These are phyloP conservation scores for Phytophthora meadii DNA, from an alignment of 352 stramenopile species.

Conservation along the genomic window DNA sequence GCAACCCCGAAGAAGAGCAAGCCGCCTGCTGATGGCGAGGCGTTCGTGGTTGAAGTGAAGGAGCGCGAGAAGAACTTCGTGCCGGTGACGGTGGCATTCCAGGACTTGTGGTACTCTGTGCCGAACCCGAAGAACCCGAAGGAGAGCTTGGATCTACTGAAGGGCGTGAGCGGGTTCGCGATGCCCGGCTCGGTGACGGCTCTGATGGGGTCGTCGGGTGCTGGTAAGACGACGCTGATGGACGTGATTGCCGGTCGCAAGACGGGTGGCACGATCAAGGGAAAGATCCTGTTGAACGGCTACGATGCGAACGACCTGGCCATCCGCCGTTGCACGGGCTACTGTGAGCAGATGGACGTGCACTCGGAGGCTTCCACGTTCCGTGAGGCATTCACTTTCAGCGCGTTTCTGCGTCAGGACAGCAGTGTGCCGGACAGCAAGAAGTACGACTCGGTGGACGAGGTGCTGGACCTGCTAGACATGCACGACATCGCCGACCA, in stretches of 20 bases:
- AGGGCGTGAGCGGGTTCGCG: constrained; percentile 50
- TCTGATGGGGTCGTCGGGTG: constrained; percentile 84
- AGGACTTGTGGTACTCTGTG: constrained; percentile 57
- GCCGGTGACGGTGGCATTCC: constrained; percentile 48
- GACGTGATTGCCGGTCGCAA: constrained; percentile 91
- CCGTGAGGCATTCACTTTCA: constrained; percentile 89
- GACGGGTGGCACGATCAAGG: constrained; percentile 65
- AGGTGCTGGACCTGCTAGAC: constrained; percentile 42
- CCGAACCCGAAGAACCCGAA: constrained; percentile 48
- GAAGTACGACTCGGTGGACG: constrained; percentile 45
- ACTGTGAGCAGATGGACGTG: constrained; percentile 89
- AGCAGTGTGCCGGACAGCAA: constrained; percentile 30
- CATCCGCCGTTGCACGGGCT: constrained; percentile 56
- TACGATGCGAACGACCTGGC: constrained; percentile 48
- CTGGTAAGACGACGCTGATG: constrained; percentile 89
- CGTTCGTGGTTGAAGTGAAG: constrained; percentile 24
- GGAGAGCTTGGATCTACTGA: constrained; percentile 66
- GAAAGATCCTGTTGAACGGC: constrained; percentile 60
- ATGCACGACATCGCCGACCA: constrained; percentile 46
- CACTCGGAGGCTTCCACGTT: constrained; percentile 89
- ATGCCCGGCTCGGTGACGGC: constrained; percentile 78
- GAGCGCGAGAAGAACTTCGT: constrained; percentile 46
- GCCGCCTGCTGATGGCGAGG: constrained; percentile 13
- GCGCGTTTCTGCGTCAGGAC: constrained; percentile 71
- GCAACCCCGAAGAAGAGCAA: constrained; percentile 29